Evolutionary conservation across 2,329 filamentous ascomycete genomes (phyloP).

Genomic region (Pestalotiopsis sp.): DNA sequence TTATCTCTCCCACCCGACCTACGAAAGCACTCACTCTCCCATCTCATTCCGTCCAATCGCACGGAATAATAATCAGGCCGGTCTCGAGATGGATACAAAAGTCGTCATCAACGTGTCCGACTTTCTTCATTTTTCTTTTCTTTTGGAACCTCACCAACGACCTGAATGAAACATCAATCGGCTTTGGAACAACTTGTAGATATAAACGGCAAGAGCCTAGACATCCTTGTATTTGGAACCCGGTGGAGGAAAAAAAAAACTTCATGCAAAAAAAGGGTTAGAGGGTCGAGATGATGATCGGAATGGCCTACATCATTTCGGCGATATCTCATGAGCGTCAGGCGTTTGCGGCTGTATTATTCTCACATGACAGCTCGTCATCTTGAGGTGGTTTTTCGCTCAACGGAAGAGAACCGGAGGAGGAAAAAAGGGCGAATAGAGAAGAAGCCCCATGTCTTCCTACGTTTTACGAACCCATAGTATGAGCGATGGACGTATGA

Average conservation of each 20-base stretch:
- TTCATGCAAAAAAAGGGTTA: not conserved
- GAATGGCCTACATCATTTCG: not conserved
- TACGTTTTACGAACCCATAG: conserved; percentile 27
- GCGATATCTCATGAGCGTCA: not conserved
- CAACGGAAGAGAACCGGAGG: not conserved
- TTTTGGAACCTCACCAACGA: conserved; percentile 5
- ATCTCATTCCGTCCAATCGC: not conserved
- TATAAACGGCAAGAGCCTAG: conserved; percentile 8
- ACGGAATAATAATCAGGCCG: not conserved
- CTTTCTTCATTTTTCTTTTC: not conserved
- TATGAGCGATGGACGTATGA: conserved; percentile 27
- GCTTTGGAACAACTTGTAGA: conserved; percentile 10
- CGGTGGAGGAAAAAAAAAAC: not conserved
- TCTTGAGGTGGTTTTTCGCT: not conserved
- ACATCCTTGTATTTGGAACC: conserved; percentile 10
- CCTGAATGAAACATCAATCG: conserved; percentile 4
- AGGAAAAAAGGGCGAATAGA: conserved; percentile 11
- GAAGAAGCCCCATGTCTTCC: conserved; percentile 17
- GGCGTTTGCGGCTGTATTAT: conserved; percentile 5
- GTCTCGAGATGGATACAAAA: not conserved
- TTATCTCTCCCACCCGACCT: not conserved
- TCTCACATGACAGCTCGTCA: not conserved
- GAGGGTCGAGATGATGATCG: not conserved
- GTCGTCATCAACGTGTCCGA: not conserved
- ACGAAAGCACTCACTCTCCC: not conserved